Conservation (phyloP, 192 early-diverging fungal genomes). For the Neocallimastix lanati region DNA sequence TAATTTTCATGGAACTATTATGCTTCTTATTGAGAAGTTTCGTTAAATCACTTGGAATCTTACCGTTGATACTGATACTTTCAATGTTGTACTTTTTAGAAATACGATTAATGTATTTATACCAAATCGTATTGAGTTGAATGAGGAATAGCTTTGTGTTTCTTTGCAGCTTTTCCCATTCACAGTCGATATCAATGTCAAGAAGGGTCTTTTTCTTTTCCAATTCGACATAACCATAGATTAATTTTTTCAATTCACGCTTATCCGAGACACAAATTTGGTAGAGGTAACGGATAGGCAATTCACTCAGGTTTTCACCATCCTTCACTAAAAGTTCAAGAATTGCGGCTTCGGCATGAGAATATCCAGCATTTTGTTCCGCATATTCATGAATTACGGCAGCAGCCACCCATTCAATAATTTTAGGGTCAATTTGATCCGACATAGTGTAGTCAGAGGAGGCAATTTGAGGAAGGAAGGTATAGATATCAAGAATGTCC, state of each 20-base stretch:
- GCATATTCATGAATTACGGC: neutral
- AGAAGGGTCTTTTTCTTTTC: neutral
- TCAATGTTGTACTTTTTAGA: neutral
- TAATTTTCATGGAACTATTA: neutral
- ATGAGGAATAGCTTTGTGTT: neutral
- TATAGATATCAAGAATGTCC: neutral
- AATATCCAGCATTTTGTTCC: neutral
- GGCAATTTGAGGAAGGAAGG: neutral
- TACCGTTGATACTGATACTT: neutral
- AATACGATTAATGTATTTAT: neutral
- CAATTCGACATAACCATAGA: neutral
- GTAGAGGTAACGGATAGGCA: neutral
- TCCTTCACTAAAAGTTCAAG: neutral
- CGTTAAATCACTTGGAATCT: neutral
- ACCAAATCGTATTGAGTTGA: neutral
- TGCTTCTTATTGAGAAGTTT: neutral
- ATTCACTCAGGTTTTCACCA: neutral
- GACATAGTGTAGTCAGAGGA: neutral
- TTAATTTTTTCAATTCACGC: neutral
- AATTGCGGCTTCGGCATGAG: neutral
- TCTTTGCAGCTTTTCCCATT: neutral
- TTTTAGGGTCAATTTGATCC: neutral
- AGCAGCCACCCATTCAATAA: neutral
- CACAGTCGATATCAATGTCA: neutral
- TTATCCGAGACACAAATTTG: neutral